phyloP scores from a whole-genome alignment of 2,329 filamentous ascomycete genomes.

The Colletotrichum abscissum region DNA sequence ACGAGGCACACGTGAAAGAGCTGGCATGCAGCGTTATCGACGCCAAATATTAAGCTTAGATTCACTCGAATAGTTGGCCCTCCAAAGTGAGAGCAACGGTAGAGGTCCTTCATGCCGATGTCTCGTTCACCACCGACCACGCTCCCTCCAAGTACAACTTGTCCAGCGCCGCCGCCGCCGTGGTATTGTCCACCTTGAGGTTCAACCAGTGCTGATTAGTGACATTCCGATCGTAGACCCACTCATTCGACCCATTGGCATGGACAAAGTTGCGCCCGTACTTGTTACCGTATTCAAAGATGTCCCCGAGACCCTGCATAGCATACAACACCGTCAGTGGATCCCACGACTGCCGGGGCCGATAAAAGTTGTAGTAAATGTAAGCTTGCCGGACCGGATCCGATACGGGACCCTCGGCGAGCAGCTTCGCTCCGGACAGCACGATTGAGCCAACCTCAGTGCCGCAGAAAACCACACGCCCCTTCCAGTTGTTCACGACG shows the following conservation, averaged over 20 bases:
- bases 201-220: slow-evolving; percentile 54
- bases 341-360: slow-evolving; percentile 52
- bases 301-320: slow-evolving; percentile 46
- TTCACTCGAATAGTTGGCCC: background rate
- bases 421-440: slow-evolving; percentile 50
- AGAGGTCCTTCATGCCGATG: background rate
- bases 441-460: slow-evolving; percentile 56
- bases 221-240: slow-evolving; percentile 49
- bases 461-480: slow-evolving; percentile 54
- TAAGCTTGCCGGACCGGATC: slow-evolving; percentile 53
- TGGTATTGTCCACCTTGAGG: slow-evolving; percentile 45
- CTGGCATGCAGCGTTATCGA: background rate
- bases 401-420: slow-evolving; percentile 41
- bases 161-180: slow-evolving; percentile 44
- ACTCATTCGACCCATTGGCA: slow-evolving; percentile 54
- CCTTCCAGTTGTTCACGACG: slow-evolving; percentile 58
- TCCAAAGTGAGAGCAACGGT: background rate
- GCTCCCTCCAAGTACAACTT: slow-evolving; percentile 42
- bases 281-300: slow-evolving; percentile 51
- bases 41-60: background rate
- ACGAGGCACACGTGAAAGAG: background rate
- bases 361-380: slow-evolving; percentile 51
- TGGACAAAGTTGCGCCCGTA: slow-evolving; percentile 54
- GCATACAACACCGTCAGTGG: slow-evolving; percentile 54
- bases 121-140: background rate